phyloP scores from a whole-genome alignment of 129 eudicot genomes.

The Lonicera japonica region DNA sequence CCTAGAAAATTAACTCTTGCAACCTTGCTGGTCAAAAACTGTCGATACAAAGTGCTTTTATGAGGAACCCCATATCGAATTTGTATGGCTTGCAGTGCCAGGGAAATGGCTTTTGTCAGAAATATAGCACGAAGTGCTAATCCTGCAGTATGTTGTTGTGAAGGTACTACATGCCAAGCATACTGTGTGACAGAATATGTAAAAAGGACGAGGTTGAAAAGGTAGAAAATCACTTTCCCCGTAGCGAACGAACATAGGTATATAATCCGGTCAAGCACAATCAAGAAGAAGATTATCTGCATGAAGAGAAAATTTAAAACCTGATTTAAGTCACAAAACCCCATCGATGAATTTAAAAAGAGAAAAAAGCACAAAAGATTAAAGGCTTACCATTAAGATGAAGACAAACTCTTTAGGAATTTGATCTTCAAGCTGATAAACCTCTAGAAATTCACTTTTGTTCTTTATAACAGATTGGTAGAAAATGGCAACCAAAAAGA shows the following conservation, averaged over 20 bases:
- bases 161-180: constrained; percentile 87
- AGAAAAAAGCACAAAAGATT: background rate
- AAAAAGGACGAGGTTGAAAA: constrained; percentile 74
- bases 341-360: background rate
- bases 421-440: constrained; percentile 98
- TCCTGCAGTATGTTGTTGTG: constrained; percentile 60
- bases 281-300: constrained; percentile 98
- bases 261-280: constrained; percentile 85
- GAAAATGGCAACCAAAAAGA: constrained; percentile 90
- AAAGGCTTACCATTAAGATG: constrained; percentile 68
- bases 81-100: constrained; percentile 89
- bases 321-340: too few relatives aligned
- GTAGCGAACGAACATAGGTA: constrained; percentile 95
- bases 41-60: constrained; percentile 90
- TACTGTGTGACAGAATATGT: constrained; percentile 79
- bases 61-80: constrained; percentile 90
- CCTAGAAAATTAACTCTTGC: constrained; percentile 79
- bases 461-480: constrained; percentile 90
- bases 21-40: constrained; percentile 85
- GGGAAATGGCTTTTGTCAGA: constrained; percentile 79
- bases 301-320: constrained; percentile 15
- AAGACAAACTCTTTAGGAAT: constrained; percentile 93
- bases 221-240: constrained; percentile 79
- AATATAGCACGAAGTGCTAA: constrained; percentile 88
- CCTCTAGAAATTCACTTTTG: constrained; percentile 85